Conservation (phyloP, 257 asterid species). For the Leonotis leonurus region DNA sequence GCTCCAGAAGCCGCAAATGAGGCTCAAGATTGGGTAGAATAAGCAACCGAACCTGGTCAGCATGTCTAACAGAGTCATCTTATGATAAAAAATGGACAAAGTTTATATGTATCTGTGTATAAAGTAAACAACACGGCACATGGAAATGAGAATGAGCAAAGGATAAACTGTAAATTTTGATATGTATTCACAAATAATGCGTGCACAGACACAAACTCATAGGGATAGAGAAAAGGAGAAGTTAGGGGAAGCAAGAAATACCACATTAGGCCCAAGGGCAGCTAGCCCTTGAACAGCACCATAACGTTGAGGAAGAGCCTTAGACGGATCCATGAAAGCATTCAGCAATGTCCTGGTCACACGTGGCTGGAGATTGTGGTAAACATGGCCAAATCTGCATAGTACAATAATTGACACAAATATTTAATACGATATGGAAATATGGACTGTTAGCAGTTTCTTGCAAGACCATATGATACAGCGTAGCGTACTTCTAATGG, state of each 20-base stretch:
- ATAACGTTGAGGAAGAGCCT: conserved; percentile 88
- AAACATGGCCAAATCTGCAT: conserved; percentile 78
- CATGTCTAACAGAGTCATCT: conserved; percentile 6
- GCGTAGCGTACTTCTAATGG: conserved; percentile 10
- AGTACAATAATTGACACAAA: not conserved
- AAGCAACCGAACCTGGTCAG: conserved; percentile 60
- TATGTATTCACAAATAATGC: not conserved
- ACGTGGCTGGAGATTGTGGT: conserved; percentile 85
- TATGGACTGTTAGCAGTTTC: not conserved
- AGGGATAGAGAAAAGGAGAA: not conserved
- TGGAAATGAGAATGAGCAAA: not conserved
- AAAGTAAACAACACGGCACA: not conserved
- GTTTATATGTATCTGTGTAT: not conserved
- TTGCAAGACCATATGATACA: not conserved
- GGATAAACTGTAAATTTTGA: not conserved
- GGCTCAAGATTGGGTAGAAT: conserved; percentile 86
- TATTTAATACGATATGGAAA: not conserved
- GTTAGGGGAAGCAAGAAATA: conserved; percentile 21
- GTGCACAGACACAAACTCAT: not conserved
- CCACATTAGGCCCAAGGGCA: conserved; percentile 93
- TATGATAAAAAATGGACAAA: conserved; percentile 1
- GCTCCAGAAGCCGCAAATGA: conserved; percentile 75
- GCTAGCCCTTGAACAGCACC: conserved; percentile 97
- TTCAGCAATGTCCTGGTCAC: conserved; percentile 79
- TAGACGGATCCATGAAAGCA: conserved; percentile 80